Evolutionary conservation across 208 protist species (phyloP).

Genomic region (Crithidia fasciculata): DNA sequence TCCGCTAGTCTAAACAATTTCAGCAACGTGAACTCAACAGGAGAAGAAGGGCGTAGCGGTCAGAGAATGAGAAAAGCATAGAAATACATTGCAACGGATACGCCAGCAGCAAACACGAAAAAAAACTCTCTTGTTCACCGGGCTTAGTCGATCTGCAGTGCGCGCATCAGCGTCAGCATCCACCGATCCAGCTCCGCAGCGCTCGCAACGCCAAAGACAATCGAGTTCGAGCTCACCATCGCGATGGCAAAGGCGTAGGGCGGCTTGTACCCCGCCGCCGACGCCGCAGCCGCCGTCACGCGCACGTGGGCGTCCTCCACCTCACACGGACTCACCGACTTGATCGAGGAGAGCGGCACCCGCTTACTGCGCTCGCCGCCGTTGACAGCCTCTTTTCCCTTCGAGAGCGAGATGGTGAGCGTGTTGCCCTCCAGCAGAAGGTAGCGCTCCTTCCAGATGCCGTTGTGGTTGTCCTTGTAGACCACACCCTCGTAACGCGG

Average conservation of each 20-base stretch:
- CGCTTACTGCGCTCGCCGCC: slow-evolving; percentile 72
- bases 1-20: no score
- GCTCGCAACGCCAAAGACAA: slow-evolving; percentile 68
- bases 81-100: no score
- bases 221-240: slow-evolving; percentile 71
- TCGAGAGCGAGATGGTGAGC: slow-evolving; percentile 80
- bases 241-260: slow-evolving; percentile 75
- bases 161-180: slow-evolving; percentile 65
- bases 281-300: slow-evolving; percentile 15
- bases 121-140: neutral
- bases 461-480: slow-evolving; percentile 79
- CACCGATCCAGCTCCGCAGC: slow-evolving; percentile 72
- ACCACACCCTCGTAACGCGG: slow-evolving; percentile 75
- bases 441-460: slow-evolving; percentile 88
- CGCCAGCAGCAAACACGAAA: slow-evolving; percentile 10
- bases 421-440: slow-evolving; percentile 54
- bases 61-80: slow-evolving; percentile 6
- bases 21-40: neutral
- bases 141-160: slow-evolving; percentile 68
- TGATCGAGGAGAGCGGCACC: slow-evolving; percentile 67
- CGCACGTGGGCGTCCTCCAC: slow-evolving; percentile 51
- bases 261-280: slow-evolving; percentile 35
- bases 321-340: slow-evolving; percentile 64
- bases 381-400: slow-evolving; percentile 59
- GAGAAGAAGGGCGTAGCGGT: neutral